These are phyloP conservation scores for Cutaneotrichosporon sp. DNA, from an alignment of 1,284 basidiomycete species.

Conservation along the genomic window DNA sequence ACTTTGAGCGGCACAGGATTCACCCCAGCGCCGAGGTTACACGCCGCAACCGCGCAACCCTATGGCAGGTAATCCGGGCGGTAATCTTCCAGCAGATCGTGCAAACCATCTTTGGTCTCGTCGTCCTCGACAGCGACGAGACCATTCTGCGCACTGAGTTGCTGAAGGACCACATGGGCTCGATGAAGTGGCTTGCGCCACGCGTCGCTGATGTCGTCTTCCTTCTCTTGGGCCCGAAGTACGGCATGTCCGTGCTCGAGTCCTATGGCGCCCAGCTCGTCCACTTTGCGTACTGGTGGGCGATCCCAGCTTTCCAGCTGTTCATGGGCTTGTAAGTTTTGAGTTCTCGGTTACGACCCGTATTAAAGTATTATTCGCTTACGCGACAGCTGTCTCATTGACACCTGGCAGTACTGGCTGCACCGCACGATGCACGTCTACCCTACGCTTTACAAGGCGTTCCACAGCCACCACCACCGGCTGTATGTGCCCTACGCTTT, in stretches of 20 bases:
- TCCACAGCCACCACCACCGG: constrained; percentile 94
- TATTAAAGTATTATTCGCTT: too few relatives aligned
- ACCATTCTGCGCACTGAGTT: constrained; percentile 36
- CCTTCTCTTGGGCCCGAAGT: constrained; percentile 50
- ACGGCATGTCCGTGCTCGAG: constrained; percentile 47
- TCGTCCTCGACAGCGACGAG: constrained; percentile 61
- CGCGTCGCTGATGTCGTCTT: constrained; percentile 51
- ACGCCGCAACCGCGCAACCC: constrained; percentile 69
- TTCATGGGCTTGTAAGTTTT: constrained; percentile 73
- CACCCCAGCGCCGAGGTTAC: constrained; percentile 81
- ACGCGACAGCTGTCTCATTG: constrained; percentile 73
- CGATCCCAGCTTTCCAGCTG: constrained; percentile 70
- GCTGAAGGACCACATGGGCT: constrained; percentile 55
- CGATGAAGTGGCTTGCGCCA: constrained; percentile 50
- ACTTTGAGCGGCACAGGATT: constrained; percentile 78
- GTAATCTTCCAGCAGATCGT: constrained; percentile 80
- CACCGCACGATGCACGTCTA: constrained; percentile 90
- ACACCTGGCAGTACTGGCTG: constrained; percentile 97
- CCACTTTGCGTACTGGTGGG: constrained; percentile 90
- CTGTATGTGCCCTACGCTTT: constrained; percentile 97
- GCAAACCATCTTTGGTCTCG: constrained; percentile 71
- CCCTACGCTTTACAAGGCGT: constrained; percentile 81
- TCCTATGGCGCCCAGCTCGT: constrained; percentile 56
- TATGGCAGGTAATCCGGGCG: constrained; percentile 64
- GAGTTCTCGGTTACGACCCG: background rate